phyloP scores from a whole-genome alignment of 208 protist species.

The Leishmania amazonensis region DNA sequence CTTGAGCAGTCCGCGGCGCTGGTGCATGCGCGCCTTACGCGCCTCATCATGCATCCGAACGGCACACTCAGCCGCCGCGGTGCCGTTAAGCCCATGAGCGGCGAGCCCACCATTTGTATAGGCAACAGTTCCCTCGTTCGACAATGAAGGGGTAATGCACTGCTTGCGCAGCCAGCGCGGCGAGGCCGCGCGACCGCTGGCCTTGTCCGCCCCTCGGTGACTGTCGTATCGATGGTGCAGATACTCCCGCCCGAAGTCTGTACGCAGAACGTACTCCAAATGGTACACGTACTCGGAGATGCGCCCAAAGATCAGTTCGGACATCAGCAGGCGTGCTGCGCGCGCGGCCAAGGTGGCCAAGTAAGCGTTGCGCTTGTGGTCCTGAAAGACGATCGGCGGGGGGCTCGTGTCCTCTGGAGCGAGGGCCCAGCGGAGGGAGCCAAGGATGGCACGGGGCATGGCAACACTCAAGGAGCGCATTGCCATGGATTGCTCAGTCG shows the following conservation, averaged over 20 bases:
- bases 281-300: slow-evolving; percentile 69
- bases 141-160: slow-evolving; percentile 12
- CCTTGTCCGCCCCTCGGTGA: not conserved
- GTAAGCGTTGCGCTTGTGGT: slow-evolving; percentile 16
- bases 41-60: slow-evolving; percentile 10
- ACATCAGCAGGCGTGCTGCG: slow-evolving; percentile 49
- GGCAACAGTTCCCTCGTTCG: slow-evolving; percentile 14
- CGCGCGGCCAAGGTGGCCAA: slow-evolving; percentile 50
- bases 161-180: slow-evolving; percentile 3
- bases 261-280: slow-evolving; percentile 48
- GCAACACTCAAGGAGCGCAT: not conserved
- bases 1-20: not conserved
- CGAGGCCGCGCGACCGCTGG: not conserved
- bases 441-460: slow-evolving; percentile 60
- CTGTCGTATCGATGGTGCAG: not conserved
- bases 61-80: not conserved
- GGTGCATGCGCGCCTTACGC: slow-evolving; percentile 4
- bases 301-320: slow-evolving; percentile 51
- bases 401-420: slow-evolving; percentile 40
- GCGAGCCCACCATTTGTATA: slow-evolving; percentile 16
- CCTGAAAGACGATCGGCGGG: slow-evolving; percentile 23
- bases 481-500: slow-evolving; percentile 1
- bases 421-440: slow-evolving; percentile 72
- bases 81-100: slow-evolving; percentile 15
- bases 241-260: slow-evolving; percentile 7